Evolutionary conservation across 2,329 filamentous ascomycete genomes (phyloP).

Genomic region (Colletotrichum godetiae): DNA sequence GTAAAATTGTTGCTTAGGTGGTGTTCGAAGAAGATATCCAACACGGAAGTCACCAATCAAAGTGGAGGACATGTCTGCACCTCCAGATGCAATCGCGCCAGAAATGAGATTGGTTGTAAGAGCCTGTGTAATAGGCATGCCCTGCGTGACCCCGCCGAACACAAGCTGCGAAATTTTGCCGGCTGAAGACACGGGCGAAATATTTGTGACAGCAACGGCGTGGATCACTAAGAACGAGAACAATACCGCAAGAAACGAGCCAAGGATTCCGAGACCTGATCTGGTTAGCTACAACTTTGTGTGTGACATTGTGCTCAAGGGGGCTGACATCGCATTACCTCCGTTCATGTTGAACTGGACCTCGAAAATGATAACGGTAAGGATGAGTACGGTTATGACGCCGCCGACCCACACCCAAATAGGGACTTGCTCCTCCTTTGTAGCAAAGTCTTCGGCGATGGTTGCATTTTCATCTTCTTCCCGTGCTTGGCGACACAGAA

Average conservation of each 20-base stretch:
- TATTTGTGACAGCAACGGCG: conserved; percentile 65
- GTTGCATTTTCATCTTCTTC: no score
- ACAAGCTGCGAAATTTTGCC: conserved; percentile 77
- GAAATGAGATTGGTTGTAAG: conserved; percentile 75
- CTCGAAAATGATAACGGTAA: conserved; percentile 61
- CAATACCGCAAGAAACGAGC: conserved; percentile 66
- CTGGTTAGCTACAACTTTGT: no score
- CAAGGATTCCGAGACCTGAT: conserved; percentile 66
- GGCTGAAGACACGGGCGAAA: conserved; percentile 73
- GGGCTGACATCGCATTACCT: no score
- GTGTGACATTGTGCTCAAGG: no score
- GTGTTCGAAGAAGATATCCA: conserved; percentile 74
- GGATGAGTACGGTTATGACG: conserved; percentile 57
- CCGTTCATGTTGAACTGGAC: conserved; percentile 67
- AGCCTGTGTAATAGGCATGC: conserved; percentile 58
- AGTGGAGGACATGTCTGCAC: conserved; percentile 64
- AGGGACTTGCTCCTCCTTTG: conserved; percentile 65
- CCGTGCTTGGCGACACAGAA: no score
- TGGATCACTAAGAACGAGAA: conserved; percentile 66
- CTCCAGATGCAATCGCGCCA: conserved; percentile 66
- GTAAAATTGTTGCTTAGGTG: conserved; percentile 74
- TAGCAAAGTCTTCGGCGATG: no score
- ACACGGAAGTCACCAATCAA: conserved; percentile 74
- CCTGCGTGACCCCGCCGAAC: conserved; percentile 71
- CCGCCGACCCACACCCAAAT: conserved; percentile 64